These are phyloP conservation scores for Collybiopsis confluens DNA, from an alignment of 768 basidiomycete species.

Conservation along the genomic window DNA sequence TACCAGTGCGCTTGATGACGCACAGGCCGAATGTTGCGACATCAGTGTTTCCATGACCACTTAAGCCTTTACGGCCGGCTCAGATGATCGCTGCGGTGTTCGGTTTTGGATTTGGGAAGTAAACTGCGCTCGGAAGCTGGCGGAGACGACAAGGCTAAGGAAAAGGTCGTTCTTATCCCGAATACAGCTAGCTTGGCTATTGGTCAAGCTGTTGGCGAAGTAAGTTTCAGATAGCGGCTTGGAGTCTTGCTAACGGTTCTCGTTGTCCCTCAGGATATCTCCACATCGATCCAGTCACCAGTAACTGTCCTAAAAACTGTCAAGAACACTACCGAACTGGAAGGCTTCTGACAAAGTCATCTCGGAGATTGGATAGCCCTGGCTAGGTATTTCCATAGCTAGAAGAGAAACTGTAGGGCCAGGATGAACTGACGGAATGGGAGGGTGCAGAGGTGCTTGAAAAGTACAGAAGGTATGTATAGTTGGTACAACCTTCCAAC, in stretches of 20 bases:
- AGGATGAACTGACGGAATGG: constrained; percentile 62
- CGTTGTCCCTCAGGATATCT: constrained; percentile 41
- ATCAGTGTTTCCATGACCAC: no score
- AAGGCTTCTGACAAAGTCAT: constrained; percentile 86
- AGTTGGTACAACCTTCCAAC: not conserved
- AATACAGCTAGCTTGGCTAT: constrained; percentile 79
- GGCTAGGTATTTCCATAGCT: constrained; percentile 93
- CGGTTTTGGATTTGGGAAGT: constrained; percentile 35
- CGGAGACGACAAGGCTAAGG: not conserved
- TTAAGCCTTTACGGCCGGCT: no score
- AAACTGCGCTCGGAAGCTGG: not conserved
- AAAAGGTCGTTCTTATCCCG: constrained; percentile 69
- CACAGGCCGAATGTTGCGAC: no score
- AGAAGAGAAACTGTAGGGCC: constrained; percentile 74
- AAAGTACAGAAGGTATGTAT: constrained; percentile 73
- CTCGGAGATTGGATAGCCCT: constrained; percentile 89
- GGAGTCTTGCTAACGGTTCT: not conserved
- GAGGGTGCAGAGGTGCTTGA: constrained; percentile 78
- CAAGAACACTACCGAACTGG: constrained; percentile 77
- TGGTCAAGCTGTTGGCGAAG: constrained; percentile 73
- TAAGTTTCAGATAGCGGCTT: no score
- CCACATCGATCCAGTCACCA: constrained; percentile 62
- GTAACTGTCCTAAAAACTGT: constrained; percentile 76
- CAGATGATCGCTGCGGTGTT: no score
- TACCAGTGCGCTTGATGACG: no score